Conservation (phyloP, 495 filamentous ascomycete genomes). For the Hypomontagnella submonticulosa region DNA sequence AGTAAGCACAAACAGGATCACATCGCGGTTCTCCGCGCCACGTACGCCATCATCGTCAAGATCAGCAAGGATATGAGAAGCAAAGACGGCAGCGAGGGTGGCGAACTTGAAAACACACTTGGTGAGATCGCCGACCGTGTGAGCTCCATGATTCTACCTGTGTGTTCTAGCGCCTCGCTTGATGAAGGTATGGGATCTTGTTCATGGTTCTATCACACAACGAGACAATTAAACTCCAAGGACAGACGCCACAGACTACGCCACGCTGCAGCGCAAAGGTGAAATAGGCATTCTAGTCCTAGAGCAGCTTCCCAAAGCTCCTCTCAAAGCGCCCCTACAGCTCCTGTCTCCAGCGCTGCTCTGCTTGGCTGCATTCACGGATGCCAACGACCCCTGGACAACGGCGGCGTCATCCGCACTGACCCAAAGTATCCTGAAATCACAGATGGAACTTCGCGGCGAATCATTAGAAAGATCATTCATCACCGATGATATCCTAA, state of each 20-base stretch:
- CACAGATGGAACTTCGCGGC: constrained; percentile 3
- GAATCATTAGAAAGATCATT: constrained; percentile 41
- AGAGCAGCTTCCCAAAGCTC: constrained; percentile 10
- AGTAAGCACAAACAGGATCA: constrained; percentile 21
- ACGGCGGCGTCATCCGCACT: constrained; percentile 55
- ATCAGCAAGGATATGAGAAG: constrained; percentile 2
- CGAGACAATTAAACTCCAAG: background rate
- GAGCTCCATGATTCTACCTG: constrained; percentile 33
- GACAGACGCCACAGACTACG: constrained; percentile 42
- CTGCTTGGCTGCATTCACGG: constrained; percentile 59
- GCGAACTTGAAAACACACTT: background rate
- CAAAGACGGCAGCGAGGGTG: background rate
- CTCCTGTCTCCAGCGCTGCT: constrained; percentile 41
- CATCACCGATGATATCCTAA: constrained; percentile 67
- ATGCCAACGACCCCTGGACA: constrained; percentile 65
- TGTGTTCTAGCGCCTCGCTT: constrained; percentile 29
- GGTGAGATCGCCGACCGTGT: constrained; percentile 24
- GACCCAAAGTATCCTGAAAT: constrained; percentile 50
- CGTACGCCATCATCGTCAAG: constrained; percentile 26
- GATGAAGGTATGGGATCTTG: constrained; percentile 31
- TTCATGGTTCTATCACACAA: background rate
- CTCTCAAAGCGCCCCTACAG: constrained; percentile 7
- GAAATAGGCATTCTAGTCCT: constrained; percentile 33
- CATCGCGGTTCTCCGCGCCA: constrained; percentile 23
- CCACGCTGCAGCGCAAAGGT: constrained; percentile 31